phyloP scores from a whole-genome alignment of 1,139 yeast species.

The Sugiyamaella paludigena region DNA sequence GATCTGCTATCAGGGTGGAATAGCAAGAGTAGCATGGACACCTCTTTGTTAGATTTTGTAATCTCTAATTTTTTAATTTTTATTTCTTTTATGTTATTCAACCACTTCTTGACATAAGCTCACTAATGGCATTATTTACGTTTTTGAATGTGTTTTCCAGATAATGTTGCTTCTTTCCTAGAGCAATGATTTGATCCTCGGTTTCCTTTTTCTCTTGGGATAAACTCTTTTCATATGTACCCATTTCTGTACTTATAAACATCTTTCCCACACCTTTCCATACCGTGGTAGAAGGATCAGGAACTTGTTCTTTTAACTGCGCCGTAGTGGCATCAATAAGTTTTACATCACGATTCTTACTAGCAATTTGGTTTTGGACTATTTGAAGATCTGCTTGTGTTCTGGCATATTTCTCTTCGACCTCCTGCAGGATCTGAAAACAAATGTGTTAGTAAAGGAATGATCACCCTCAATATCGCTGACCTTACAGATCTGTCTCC shows the following conservation, averaged over 20 bases:
- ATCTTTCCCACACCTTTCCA: conserved; percentile 89
- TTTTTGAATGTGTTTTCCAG: conserved; percentile 75
- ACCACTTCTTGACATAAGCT: conserved; percentile 23
- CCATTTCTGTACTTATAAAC: conserved; percentile 40
- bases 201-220: conserved; percentile 52
- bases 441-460: too few relatives aligned
- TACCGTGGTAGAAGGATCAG: conserved; percentile 45
- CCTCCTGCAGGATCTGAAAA: conserved; percentile 23
- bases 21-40: too few relatives aligned
- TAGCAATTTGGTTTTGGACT: conserved; percentile 58
- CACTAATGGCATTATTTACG: conserved; percentile 62
- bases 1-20: too few relatives aligned
- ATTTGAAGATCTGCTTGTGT: conserved; percentile 56
- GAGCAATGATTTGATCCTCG: conserved; percentile 56
- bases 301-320: conserved; percentile 49
- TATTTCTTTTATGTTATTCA: too few relatives aligned
- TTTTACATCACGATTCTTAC: conserved; percentile 56
- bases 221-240: conserved; percentile 50
- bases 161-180: conserved; percentile 68
- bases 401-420: conserved; percentile 26
- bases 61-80: too few relatives aligned
- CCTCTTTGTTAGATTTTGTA: too few relatives aligned
- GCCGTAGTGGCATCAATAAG: conserved; percentile 55
- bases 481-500: too few relatives aligned
- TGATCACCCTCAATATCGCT: neutral